A percentile compares a stretch with the other conserved stretches of the same genome.
Conservation (phyloP, 108 stramenopile species). For the Nitzschia sp. region DNA sequence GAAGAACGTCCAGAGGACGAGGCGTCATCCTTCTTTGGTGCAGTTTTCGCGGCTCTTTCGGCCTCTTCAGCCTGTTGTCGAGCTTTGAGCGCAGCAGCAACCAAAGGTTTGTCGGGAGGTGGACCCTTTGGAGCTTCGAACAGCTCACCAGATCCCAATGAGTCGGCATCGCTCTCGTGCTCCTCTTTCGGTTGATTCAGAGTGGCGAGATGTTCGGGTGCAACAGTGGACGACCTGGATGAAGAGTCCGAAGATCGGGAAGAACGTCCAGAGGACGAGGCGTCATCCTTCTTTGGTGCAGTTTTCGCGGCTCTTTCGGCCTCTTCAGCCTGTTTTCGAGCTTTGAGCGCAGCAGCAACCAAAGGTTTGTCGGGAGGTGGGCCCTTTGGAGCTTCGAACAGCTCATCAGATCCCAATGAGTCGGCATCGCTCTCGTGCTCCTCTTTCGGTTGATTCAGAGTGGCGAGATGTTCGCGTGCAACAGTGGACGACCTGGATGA, state of each 20-base stretch:
- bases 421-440: neutral
- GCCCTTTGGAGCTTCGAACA: constrained; percentile 17
- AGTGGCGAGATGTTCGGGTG: neutral
- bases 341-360: constrained; percentile 16
- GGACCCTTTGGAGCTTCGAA: constrained; percentile 16
- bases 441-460: constrained; percentile 6
- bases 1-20: neutral
- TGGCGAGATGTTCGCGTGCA: neutral
- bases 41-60: neutral
- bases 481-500: too few relatives aligned
- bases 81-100: constrained; percentile 17
- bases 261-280: too few relatives aligned
- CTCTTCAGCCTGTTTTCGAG: neutral
- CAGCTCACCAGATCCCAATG: neutral
- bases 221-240: neutral
- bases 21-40: neutral
- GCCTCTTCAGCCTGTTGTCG: neutral
- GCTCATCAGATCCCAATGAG: neutral
- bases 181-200: constrained; percentile 6
- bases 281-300: too few relatives aligned
- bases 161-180: constrained; percentile 2
- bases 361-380: constrained; percentile 4
- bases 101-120: constrained; percentile 1
- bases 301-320: neutral
- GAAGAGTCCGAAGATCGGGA: too few relatives aligned